A percentile compares a stretch with the other conserved stretches of the same genome.
These are phyloP conservation scores for Melastoma candidum DNA, from an alignment of 441 rosid genomes.

Conservation along the genomic window DNA sequence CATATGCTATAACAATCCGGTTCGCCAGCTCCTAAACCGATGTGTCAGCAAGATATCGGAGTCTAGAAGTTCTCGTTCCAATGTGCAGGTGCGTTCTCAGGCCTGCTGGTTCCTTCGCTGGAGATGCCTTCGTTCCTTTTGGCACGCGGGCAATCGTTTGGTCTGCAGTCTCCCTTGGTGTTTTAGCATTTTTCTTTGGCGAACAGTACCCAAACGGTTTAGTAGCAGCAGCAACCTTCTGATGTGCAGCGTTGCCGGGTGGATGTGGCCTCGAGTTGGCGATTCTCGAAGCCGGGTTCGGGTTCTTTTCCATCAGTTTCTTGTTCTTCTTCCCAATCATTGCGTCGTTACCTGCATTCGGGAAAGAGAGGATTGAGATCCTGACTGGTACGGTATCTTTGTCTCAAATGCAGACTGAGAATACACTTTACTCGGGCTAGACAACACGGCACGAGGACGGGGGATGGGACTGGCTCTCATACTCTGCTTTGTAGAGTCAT, in stretches of 20 bases:
- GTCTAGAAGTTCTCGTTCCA: background rate
- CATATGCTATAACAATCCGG: no score
- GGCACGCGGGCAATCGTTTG: constrained; percentile 9
- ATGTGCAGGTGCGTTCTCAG: background rate
- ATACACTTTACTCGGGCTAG: constrained; percentile 42
- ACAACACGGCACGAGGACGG: constrained; percentile 64
- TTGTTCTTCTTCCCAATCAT: constrained; percentile 36
- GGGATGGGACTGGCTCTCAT: constrained; percentile 36
- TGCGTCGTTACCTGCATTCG: constrained; percentile 41
- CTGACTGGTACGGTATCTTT: background rate
- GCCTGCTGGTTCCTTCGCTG: constrained; percentile 6
- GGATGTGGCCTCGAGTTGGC: constrained; percentile 12
- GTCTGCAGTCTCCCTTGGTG: constrained; percentile 17
- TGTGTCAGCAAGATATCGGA: background rate
- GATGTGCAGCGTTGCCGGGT: constrained; percentile 23
- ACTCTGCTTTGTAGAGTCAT: constrained; percentile 29
- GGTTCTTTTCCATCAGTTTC: constrained; percentile 15
- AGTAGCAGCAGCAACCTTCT: constrained; percentile 13
- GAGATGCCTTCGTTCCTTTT: constrained; percentile 19
- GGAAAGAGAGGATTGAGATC: constrained; percentile 1
- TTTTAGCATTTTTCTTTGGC: constrained; percentile 10
- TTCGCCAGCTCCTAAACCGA: no score
- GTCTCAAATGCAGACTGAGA: background rate
- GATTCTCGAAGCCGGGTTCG: constrained; percentile 23
- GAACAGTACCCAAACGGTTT: constrained; percentile 10